Evolutionary conservation across 257 asterid genomes (phyloP).

Genomic region (Solanum tarijense): DNA sequence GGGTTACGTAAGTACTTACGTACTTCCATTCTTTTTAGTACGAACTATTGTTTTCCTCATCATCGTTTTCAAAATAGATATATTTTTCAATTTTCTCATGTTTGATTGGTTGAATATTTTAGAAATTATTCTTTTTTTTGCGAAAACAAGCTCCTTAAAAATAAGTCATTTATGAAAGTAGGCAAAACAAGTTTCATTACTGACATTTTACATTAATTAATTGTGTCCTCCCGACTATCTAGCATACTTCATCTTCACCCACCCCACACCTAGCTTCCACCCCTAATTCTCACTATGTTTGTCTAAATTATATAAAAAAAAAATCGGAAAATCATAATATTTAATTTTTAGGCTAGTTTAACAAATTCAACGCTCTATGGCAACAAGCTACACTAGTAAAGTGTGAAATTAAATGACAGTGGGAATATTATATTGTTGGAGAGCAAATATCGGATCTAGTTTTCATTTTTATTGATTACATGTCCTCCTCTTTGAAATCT

Average conservation of each 20-base stretch:
- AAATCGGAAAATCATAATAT: neutral
- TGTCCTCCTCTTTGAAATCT: neutral
- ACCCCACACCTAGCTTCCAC: neutral
- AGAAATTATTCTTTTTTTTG: no score
- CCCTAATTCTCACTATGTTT: neutral
- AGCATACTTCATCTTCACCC: neutral
- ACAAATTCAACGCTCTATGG: neutral
- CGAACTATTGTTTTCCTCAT: neutral
- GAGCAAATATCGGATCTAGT: constrained; percentile 16
- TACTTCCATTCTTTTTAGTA: neutral
- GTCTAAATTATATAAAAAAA: neutral
- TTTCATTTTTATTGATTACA: neutral
- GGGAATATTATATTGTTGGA: neutral
- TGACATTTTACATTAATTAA: neutral
- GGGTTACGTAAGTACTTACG: neutral
- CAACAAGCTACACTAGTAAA: neutral
- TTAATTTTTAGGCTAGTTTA: neutral
- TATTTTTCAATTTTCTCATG: neutral
- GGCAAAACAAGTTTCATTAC: neutral
- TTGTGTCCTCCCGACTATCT: neutral
- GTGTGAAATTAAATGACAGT: neutral
- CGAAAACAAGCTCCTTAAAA: neutral
- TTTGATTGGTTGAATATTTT: neutral
- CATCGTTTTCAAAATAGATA: neutral
- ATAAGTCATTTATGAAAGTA: neutral